Evolutionary conservation across 768 basidiomycete genomes (phyloP).

Genomic region (Candolleomyces eurysporus): DNA sequence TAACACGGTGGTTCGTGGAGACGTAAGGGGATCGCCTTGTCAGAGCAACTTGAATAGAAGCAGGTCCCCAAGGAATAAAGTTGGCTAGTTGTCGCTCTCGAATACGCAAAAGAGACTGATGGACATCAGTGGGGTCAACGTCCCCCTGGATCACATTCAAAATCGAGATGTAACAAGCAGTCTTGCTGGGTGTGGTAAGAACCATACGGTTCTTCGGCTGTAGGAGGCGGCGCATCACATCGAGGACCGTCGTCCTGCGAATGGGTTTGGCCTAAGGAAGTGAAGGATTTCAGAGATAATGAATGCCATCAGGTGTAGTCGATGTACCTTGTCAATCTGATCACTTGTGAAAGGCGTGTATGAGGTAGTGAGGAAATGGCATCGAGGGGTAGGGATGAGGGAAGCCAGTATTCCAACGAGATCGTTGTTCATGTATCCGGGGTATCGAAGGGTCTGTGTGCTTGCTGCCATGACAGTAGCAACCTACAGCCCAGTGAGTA

Average conservation of each 20-base stretch:
- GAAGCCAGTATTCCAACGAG: conserved; percentile 96
- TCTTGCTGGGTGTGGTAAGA: conserved; percentile 87
- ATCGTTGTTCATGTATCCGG: conserved; percentile 99
- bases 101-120: conserved; percentile 95
- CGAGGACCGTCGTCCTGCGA: conserved; percentile 93
- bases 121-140: conserved; percentile 97
- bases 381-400: conserved; percentile 94
- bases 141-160: conserved; percentile 99
- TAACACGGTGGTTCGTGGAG: conserved; percentile 87
- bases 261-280: conserved; percentile 81
- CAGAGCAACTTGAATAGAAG: conserved; percentile 95
- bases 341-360: conserved; percentile 99
- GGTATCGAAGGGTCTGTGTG: conserved; percentile 95
- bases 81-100: conserved; percentile 95
- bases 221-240: conserved; percentile 96
- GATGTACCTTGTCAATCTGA: conserved; percentile 85
- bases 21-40: conserved; percentile 90
- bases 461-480: conserved; percentile 98
- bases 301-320: background rate
- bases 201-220: conserved; percentile 99
- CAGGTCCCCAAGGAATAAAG: conserved; percentile 99
- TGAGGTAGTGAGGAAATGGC: conserved; percentile 98
- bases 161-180: conserved; percentile 95
- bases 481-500: conserved; percentile 47
- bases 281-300: background rate